Evolutionary conservation across 2,329 filamentous ascomycete genomes (phyloP).

Genomic region (Cylindrodendrum hubeiense): DNA sequence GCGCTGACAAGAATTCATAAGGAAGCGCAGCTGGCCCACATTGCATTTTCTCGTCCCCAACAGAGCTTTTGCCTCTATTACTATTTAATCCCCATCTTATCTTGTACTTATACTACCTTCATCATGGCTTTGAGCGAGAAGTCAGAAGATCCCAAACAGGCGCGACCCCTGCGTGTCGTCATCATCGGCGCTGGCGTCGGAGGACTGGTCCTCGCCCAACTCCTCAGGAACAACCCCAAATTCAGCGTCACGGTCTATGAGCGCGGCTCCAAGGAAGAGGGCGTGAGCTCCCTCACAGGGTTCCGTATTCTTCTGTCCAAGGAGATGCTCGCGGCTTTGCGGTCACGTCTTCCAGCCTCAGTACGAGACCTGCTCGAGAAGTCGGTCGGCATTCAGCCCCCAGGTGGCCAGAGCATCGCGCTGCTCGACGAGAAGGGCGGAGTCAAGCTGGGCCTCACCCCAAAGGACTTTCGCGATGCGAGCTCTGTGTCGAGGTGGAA

Average conservation of each 20-base stretch:
- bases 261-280: constrained; percentile 4
- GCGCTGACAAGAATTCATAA: constrained; percentile 1
- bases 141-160: constrained; percentile 1
- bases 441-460: not conserved
- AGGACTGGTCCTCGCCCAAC: constrained; percentile 15
- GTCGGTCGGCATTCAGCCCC: constrained; percentile 8
- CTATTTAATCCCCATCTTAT: not conserved
- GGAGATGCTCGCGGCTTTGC: constrained; percentile 1
- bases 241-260: constrained; percentile 11
- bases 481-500: constrained; percentile 18
- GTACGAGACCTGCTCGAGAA: not conserved
- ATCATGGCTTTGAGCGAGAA: constrained; percentile 9
- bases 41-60: not conserved
- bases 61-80: not conserved
- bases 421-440: constrained; percentile 12
- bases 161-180: not conserved
- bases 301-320: constrained; percentile 3
- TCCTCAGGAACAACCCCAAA: constrained; percentile 7
- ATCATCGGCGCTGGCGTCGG: constrained; percentile 17
- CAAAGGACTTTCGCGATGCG: constrained; percentile 5
- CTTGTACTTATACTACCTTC: not conserved
- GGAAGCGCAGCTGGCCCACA: not conserved
- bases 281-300: not conserved
- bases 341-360: not conserved
- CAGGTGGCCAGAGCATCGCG: constrained; percentile 5